Percentiles rank a stretch among this genome's conserved stretches.
phyloP scores from a whole-genome alignment of 805 yeast species.

The Saccharomyces cerevisiae region DNA sequence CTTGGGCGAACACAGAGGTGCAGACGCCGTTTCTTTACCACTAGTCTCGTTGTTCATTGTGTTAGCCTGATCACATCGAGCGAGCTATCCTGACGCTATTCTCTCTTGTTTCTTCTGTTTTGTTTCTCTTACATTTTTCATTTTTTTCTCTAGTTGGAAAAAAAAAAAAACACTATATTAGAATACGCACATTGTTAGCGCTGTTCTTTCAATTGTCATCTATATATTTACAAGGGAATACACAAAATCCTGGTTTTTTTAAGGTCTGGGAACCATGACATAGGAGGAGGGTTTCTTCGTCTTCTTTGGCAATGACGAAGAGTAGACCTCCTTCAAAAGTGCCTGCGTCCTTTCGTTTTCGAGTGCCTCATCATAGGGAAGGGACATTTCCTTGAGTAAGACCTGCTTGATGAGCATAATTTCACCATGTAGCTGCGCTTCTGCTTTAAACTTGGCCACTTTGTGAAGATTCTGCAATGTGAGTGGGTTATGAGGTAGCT shows the following conservation, averaged over 20 bases:
- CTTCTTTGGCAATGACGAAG: neutral
- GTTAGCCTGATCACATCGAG: neutral
- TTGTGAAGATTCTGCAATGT: slow-evolving; percentile 23
- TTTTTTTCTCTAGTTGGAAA: neutral
- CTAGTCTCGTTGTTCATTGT: neutral
- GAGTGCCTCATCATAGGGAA: neutral
- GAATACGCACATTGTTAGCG: neutral
- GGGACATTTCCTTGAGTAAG: neutral
- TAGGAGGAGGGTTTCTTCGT: neutral
- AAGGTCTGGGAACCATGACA: neutral
- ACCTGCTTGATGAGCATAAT: neutral
- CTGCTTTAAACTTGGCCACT: slow-evolving; percentile 11
- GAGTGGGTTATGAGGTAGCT: slow-evolving; percentile 7
- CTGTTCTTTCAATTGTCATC: neutral
- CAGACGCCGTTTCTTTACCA: neutral
- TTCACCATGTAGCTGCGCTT: slow-evolving; percentile 7
- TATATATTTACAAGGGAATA: neutral
- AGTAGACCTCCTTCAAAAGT: neutral
- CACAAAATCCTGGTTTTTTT: neutral
- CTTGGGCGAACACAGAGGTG: neutral
- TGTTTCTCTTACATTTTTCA: neutral
- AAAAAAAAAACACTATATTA: neutral
- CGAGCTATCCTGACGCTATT: neutral
- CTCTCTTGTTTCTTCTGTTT: neutral
- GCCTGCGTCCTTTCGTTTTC: neutral